Evolutionary conservation across 208 protist species (phyloP), one percentile per base, ranked within the genome.

Genomic region (Kentomonas sorsogonicus): DNA sequence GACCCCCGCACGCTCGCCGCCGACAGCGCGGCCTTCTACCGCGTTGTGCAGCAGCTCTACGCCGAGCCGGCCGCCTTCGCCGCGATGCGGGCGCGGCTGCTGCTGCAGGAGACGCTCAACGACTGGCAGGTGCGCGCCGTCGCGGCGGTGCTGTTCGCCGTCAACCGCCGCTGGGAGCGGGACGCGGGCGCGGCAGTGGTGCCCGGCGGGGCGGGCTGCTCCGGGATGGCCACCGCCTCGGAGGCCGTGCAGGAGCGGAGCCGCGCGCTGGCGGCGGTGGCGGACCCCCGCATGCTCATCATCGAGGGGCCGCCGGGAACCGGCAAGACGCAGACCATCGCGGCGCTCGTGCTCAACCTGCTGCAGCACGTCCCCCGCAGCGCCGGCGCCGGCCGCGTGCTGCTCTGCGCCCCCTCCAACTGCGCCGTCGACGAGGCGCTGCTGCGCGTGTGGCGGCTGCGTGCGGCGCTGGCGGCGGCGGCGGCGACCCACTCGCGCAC

Each of bases 301-400:
- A 82, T 96, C 60, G 84, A 94, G 46, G 90, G 90, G 1, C 90
- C 90, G 9, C 90, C 90, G 3, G 90, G 90, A 22, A 96, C 90
- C 7, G 90, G 90, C 26, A 96, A 96, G 72, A 96, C 90, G 18
- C 90, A 96, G 64, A 96, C 86, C 15, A 86, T 93, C 59, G 83
- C 65, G 18, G 56, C 45, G n/a, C 62, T 93, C 31, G 63, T 72
- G 26, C 56, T 89, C 22, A 91, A 86, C 64, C 44, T 92, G 51
- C 65, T 93, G 55, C 69, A 76, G 25, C 66, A 80, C 51, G 61
- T 89, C 3, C 53, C 56, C n/a, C 47, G 44, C 39, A 34, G 13
- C 7, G 16, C 27, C 11, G 58, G 60, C 30, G 30, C 27, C 26
- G 51, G 29, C 5, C 69, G 81, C 22, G 52, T 95, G 34, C 72